Percentiles rank a stretch among this genome's conserved stretches.
Evolutionary conservation across 768 basidiomycete species (phyloP).

Genomic region (Sarcodon aspratus): DNA sequence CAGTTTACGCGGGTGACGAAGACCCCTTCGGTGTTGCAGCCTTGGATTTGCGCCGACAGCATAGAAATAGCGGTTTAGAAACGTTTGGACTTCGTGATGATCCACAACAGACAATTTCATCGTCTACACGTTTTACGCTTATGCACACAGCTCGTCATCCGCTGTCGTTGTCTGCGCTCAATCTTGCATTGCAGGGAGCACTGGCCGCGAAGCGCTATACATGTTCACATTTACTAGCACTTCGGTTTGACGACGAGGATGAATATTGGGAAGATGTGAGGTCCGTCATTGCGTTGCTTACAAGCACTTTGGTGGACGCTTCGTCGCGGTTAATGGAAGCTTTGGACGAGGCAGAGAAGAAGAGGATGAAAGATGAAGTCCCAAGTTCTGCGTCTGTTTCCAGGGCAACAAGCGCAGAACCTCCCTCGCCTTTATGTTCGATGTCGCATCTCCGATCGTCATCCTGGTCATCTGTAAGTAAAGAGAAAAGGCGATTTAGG

Average conservation of each 20-base stretch:
- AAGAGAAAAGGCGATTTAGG: slow-evolving; percentile 1
- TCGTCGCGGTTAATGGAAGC: slow-evolving; percentile 50
- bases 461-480: background rate
- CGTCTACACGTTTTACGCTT: slow-evolving; percentile 50
- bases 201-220: slow-evolving; percentile 66
- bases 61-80: slow-evolving; percentile 37
- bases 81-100: slow-evolving; percentile 23
- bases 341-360: slow-evolving; percentile 46
- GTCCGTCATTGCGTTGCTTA: slow-evolving; percentile 60
- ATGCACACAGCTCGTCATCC: slow-evolving; percentile 53
- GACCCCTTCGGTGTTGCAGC: slow-evolving; percentile 51
- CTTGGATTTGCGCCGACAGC: slow-evolving; percentile 45
- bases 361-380: slow-evolving; percentile 37
- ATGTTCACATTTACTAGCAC: slow-evolving; percentile 67
- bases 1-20: slow-evolving; percentile 12
- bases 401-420: slow-evolving; percentile 3
- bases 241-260: slow-evolving; percentile 57
- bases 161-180: slow-evolving; percentile 52
- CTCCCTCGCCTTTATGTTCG: slow-evolving; percentile 3
- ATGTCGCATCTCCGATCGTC: background rate
- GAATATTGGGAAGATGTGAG: slow-evolving; percentile 86
- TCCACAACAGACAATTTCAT: slow-evolving; percentile 9
- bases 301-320: slow-evolving; percentile 55
- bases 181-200: slow-evolving; percentile 51
- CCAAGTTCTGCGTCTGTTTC: slow-evolving; percentile 22